Evolutionary conservation across 78 protist species (phyloP).

Genomic region (Dictyostelium citrinum): DNA sequence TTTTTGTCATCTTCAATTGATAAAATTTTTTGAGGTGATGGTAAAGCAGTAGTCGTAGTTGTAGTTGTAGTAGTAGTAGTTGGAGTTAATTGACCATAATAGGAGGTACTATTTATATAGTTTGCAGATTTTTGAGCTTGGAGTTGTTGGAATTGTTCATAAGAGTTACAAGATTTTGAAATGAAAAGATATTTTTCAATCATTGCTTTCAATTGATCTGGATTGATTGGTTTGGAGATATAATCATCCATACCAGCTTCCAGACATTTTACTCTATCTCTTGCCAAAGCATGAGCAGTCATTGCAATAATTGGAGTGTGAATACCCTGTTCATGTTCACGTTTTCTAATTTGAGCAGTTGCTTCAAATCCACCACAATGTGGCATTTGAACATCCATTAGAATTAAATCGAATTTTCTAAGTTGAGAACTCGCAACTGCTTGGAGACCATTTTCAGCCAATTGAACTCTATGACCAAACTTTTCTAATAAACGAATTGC

Average conservation of each 20-base stretch:
- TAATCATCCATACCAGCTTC: constrained; percentile 84
- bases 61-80: neutral
- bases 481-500: constrained; percentile 72
- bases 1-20: neutral
- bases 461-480: constrained; percentile 71
- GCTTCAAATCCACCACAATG: constrained; percentile 91
- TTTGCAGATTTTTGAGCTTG: constrained; percentile 1
- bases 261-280: constrained; percentile 69
- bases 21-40: neutral
- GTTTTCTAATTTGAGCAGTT: constrained; percentile 60
- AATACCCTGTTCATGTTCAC: constrained; percentile 13
- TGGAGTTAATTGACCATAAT: neutral
- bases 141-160: neutral
- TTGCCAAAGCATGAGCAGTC: constrained; percentile 84
- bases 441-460: constrained; percentile 80
- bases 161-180: neutral
- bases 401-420: constrained; percentile 70
- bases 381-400: constrained; percentile 93
- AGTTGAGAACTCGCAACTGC: constrained; percentile 67
- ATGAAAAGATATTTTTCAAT: constrained; percentile 33
- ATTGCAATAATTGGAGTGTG: constrained; percentile 84
- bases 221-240: constrained; percentile 77
- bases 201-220: constrained; percentile 32
- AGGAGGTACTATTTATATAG: neutral
- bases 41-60: neutral